Percentiles rank a stretch among this genome's conserved stretches.
Conservation (phyloP, 345 rosid genomes). For the Eucalyptus tenuipes region DNA sequence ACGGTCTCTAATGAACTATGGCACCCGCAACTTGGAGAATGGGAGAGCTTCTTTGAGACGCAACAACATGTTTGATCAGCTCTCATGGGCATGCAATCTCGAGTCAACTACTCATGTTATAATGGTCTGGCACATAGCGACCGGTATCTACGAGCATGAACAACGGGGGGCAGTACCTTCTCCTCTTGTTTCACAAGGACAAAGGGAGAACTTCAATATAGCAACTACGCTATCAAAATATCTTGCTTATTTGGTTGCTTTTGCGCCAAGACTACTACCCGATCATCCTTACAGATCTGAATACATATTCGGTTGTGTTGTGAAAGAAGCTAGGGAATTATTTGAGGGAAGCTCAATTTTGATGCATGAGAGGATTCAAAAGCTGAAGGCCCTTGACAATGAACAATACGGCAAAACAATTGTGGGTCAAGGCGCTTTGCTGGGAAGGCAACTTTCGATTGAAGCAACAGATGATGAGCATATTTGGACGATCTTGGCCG, state of each 20-base stretch:
- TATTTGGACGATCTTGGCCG: neutral
- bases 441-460: neutral
- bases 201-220: neutral
- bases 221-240: neutral
- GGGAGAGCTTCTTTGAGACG: neutral
- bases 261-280: neutral
- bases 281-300: neutral
- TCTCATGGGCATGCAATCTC: neutral
- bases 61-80: neutral
- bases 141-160: neutral
- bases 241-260: neutral
- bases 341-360: neutral
- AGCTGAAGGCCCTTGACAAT: neutral
- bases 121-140: neutral
- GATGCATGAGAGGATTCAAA: neutral
- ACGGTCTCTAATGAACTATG: neutral
- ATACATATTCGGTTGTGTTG: neutral
- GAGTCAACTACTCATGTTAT: too few species aligned
- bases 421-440: neutral
- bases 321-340: neutral
- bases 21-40: neutral
- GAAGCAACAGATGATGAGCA: neutral
- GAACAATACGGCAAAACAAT: neutral
- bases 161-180: accelerated
- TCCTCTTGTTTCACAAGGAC: neutral